Conservation (phyloP, 2,329 filamentous ascomycete species). For the Colletotrichum nymphaeae region DNA sequence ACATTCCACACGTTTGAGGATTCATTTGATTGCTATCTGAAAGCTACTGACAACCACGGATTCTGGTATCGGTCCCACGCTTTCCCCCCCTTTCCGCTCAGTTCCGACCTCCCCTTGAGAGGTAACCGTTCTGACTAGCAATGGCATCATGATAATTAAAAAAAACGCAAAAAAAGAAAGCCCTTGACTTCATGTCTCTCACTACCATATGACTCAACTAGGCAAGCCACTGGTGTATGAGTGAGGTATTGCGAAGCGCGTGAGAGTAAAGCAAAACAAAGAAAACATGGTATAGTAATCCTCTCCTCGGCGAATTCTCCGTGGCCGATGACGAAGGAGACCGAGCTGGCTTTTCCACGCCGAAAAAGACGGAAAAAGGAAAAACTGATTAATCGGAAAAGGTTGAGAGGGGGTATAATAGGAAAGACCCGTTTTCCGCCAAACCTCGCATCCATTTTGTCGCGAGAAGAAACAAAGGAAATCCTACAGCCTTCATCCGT, state of each 20-base stretch:
- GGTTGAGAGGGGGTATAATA: slow-evolving; percentile 14
- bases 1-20: background rate
- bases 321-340: background rate
- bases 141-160: background rate
- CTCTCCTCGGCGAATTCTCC: background rate
- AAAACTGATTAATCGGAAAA: background rate
- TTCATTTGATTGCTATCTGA: background rate
- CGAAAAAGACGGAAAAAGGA: background rate
- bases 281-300: slow-evolving; percentile 15
- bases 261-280: background rate
- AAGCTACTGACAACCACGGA: background rate
- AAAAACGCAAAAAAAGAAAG: background rate
- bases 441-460: slow-evolving; percentile 4
- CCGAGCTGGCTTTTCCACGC: background rate
- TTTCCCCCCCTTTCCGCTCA: background rate
- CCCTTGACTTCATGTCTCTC: background rate
- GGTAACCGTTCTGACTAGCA: background rate
- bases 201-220: background rate
- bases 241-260: background rate
- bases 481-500: background rate
- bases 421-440: slow-evolving; percentile 5
- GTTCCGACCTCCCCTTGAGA: background rate
- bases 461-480: slow-evolving; percentile 9
- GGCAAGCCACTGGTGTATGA: background rate
- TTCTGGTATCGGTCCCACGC: background rate